A percentile compares a stretch with the other conserved stretches of the same genome.
Conservation (phyloP, 2,329 filamentous ascomycete genomes). For the Phymatotrichopsis omnivora region DNA sequence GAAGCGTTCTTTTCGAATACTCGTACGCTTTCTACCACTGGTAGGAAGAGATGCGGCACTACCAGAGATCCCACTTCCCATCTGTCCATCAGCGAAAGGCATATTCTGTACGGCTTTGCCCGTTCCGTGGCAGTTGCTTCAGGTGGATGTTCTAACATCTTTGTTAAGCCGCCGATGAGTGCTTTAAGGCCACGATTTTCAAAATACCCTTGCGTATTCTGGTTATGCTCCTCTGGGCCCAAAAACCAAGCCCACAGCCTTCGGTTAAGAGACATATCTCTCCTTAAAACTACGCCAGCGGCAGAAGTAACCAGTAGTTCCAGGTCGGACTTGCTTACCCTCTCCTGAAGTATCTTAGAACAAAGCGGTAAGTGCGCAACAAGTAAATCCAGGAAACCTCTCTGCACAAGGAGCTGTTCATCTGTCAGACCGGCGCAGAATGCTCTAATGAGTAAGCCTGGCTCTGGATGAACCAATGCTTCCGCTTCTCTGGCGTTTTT, state of each 20-base stretch:
- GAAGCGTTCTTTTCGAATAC: slow-evolving; percentile 57
- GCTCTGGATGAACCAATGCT: slow-evolving; percentile 77
- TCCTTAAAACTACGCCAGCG: slow-evolving; percentile 72
- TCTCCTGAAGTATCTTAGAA: slow-evolving; percentile 66
- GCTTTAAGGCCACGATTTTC: slow-evolving; percentile 65
- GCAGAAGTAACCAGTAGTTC: slow-evolving; percentile 74
- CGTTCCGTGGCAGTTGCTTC: slow-evolving; percentile 44
- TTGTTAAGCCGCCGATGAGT: slow-evolving; percentile 62
- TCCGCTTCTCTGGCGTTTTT: slow-evolving; percentile 45
- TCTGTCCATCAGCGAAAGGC: slow-evolving; percentile 90
- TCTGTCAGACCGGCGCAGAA: slow-evolving; percentile 85
- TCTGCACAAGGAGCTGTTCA: slow-evolving; percentile 80
- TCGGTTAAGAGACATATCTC: slow-evolving; percentile 94
- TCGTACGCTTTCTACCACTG: slow-evolving; percentile 70
- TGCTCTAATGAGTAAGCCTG: slow-evolving; percentile 77
- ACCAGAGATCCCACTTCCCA: slow-evolving; percentile 93
- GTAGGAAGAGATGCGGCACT: slow-evolving; percentile 78
- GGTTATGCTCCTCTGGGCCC: slow-evolving; percentile 52
- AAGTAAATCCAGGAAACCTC: slow-evolving; percentile 84
- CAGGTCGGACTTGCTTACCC: slow-evolving; percentile 58
- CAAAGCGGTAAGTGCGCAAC: slow-evolving; percentile 83
- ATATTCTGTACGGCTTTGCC: slow-evolving; percentile 80
- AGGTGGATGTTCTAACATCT: slow-evolving; percentile 57
- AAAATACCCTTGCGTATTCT: slow-evolving; percentile 55
- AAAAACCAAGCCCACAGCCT: slow-evolving; percentile 94